A percentile compares a stretch with the other conserved stretches of the same genome.
These are phyloP conservation scores for Amanita polypyramis DNA, from an alignment of 768 basidiomycete species.

Conservation along the genomic window DNA sequence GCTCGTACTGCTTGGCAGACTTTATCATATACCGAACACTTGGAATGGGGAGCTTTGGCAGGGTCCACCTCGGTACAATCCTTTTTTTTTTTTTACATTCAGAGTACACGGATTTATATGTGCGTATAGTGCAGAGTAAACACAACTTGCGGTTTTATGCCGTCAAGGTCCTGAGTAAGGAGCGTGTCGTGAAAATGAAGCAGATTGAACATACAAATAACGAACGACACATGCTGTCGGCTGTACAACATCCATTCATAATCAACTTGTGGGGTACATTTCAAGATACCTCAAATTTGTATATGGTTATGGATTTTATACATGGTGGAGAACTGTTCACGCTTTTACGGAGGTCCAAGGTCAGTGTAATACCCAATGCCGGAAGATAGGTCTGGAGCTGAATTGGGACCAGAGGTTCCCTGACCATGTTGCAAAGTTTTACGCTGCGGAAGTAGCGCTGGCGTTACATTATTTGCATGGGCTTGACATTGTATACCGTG, in stretches of 20 bases:
- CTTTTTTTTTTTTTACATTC: slow-evolving; percentile 2
- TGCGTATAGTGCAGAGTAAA: slow-evolving; percentile 64
- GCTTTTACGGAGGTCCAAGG: slow-evolving; percentile 81
- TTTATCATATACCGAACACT: slow-evolving; percentile 76
- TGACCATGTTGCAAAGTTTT: slow-evolving; percentile 96
- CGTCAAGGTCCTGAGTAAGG: slow-evolving; percentile 90
- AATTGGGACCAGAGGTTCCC: slow-evolving; percentile 66
- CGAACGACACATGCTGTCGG: slow-evolving; percentile 79
- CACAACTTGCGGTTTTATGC: slow-evolving; percentile 96
- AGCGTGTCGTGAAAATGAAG: slow-evolving; percentile 84
- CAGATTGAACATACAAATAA: slow-evolving; percentile 98
- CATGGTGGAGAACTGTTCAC: slow-evolving; percentile 97
- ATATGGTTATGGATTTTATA: slow-evolving; percentile 97
- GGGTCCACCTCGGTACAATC: slow-evolving; percentile 79
- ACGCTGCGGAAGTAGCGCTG: slow-evolving; percentile 89
- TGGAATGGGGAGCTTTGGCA: slow-evolving; percentile 94
- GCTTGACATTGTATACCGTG: slow-evolving; percentile 89
- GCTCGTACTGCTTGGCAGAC: slow-evolving; percentile 61
- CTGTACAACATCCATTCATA: slow-evolving; percentile 86
- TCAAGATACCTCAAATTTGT: slow-evolving; percentile 86
- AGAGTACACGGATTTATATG: slow-evolving; percentile 6
- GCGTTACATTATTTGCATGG: slow-evolving; percentile 86
- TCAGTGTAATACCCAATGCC: slow-evolving; percentile 24
- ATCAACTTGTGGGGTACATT: slow-evolving; percentile 95
- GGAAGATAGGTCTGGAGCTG: slow-evolving; percentile 9